These are phyloP conservation scores for Alliaria petiolata DNA, from an alignment of 345 rosid genomes.

Conservation along the genomic window DNA sequence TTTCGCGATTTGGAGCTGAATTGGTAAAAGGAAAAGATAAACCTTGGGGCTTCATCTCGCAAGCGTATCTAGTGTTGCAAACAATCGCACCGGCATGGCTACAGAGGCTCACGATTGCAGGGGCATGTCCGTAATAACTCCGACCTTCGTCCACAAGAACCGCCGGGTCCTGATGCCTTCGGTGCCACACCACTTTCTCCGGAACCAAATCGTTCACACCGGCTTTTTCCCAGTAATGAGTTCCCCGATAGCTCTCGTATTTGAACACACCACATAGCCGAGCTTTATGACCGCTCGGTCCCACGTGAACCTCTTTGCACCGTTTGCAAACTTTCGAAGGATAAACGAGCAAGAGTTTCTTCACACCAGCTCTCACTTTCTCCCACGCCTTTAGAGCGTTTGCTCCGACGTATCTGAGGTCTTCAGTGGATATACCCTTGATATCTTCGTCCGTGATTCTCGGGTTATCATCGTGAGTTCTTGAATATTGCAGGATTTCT, in stretches of 20 bases:
- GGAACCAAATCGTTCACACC: constrained; percentile 75
- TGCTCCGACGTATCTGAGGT: constrained; percentile 44
- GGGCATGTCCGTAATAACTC: constrained; percentile 80
- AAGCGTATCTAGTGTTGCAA: constrained; percentile 45
- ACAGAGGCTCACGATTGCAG: constrained; percentile 76
- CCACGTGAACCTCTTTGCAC: constrained; percentile 81
- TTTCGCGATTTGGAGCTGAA: neutral
- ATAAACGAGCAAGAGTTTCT: constrained; percentile 57
- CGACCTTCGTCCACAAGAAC: constrained; percentile 64
- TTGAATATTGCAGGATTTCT: constrained; percentile 23
- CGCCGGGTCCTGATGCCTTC: constrained; percentile 72
- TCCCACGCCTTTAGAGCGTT: constrained; percentile 74
- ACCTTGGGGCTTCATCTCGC: constrained; percentile 75
- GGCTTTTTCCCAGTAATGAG: constrained; percentile 81
- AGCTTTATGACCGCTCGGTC: constrained; percentile 85
- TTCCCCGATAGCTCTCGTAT: constrained; percentile 70
- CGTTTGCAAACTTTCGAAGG: constrained; percentile 70
- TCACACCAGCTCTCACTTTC: constrained; percentile 51
- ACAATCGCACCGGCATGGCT: constrained; percentile 61
- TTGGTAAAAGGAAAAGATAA: constrained; percentile 35
- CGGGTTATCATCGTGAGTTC: constrained; percentile 11
- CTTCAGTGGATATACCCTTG: constrained; percentile 39
- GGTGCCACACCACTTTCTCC: constrained; percentile 68
- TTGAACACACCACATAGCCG: constrained; percentile 78
- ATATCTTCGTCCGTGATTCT: constrained; percentile 27